Percentiles rank a stretch among this genome's conserved stretches.
These are phyloP conservation scores for Metrosideros polymorpha DNA, from an alignment of 441 rosid genomes.

Conservation along the genomic window DNA sequence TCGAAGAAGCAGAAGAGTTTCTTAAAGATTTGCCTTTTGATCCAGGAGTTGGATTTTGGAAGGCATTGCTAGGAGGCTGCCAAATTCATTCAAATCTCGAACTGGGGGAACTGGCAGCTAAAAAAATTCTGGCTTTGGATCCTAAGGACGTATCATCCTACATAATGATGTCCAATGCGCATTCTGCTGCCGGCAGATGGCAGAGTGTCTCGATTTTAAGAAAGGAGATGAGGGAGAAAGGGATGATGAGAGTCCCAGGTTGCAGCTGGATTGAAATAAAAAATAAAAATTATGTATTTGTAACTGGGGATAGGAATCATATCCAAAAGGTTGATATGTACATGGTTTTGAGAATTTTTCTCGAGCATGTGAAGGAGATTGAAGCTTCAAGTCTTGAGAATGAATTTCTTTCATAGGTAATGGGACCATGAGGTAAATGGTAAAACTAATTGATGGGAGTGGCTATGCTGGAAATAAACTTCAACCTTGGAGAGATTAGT, in stretches of 20 bases:
- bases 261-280: constrained; percentile 74
- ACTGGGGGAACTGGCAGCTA: constrained; percentile 42
- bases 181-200: constrained; percentile 69
- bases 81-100: constrained; percentile 50
- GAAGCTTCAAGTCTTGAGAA: constrained; percentile 7
- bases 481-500: not conserved
- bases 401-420: not conserved
- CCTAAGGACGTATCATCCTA: constrained; percentile 72
- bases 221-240: constrained; percentile 49
- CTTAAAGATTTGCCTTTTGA: constrained; percentile 42
- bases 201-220: constrained; percentile 34
- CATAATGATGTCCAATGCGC: constrained; percentile 75
- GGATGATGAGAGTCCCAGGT: constrained; percentile 53
- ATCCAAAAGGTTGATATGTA: constrained; percentile 43
- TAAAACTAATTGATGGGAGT: not conserved
- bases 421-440: not conserved
- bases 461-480: not conserved
- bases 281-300: constrained; percentile 47
- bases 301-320: constrained; percentile 32
- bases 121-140: constrained; percentile 49
- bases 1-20: constrained; percentile 48
- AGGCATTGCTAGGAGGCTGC: constrained; percentile 78
- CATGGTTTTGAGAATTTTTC: constrained; percentile 18
- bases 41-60: constrained; percentile 88
- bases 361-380: constrained; percentile 19